Percentiles rank a stretch among this genome's conserved stretches.
Conservation (phyloP, 148 eudicot genomes). For the Amaranthus cruentus region DNA sequence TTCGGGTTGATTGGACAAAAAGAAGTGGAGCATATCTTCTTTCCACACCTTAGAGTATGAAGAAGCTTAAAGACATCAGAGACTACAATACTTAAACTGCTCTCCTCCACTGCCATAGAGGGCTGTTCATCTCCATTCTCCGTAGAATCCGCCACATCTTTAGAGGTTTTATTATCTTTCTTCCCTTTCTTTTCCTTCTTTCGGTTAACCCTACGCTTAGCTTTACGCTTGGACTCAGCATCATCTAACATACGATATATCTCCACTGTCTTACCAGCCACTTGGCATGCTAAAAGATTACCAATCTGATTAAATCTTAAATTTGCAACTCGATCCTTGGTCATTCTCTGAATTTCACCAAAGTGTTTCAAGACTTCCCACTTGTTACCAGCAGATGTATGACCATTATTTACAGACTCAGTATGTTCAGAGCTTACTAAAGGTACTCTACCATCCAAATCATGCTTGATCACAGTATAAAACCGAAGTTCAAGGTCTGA, state of each 20-base stretch:
- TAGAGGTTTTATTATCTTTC: slow-evolving; percentile 25
- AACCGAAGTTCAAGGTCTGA: slow-evolving; percentile 84
- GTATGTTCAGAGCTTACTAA: slow-evolving; percentile 27
- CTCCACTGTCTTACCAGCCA: slow-evolving; percentile 90
- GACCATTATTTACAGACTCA: slow-evolving; percentile 27
- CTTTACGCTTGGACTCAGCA: slow-evolving; percentile 77
- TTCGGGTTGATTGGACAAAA: slow-evolving; percentile 64
- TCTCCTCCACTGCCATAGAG: slow-evolving; percentile 36
- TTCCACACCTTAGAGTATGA: slow-evolving; percentile 66
- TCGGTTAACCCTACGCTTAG: slow-evolving; percentile 78
- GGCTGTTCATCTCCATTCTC: slow-evolving; percentile 41
- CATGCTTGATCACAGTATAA: slow-evolving; percentile 51
- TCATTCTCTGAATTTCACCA: slow-evolving; percentile 84
- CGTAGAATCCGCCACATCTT: slow-evolving; percentile 34
- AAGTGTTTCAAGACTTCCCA: slow-evolving; percentile 79
- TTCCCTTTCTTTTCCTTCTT: slow-evolving; percentile 68
- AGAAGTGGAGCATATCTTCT: slow-evolving; percentile 83
- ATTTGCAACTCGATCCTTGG: slow-evolving; percentile 80
- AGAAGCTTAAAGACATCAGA: slow-evolving; percentile 74
- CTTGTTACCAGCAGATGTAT: slow-evolving; percentile 36
- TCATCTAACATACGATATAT: slow-evolving; percentile 76
- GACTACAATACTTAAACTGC: slow-evolving; percentile 40
- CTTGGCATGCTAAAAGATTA: slow-evolving; percentile 83
- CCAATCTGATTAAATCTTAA: slow-evolving; percentile 72
- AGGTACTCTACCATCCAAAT: slow-evolving; percentile 30